Percentiles rank a stretch among this genome's conserved stretches.
Conservation (phyloP, 306 rosid species). For the Notholithocarpus densiflorus region DNA sequence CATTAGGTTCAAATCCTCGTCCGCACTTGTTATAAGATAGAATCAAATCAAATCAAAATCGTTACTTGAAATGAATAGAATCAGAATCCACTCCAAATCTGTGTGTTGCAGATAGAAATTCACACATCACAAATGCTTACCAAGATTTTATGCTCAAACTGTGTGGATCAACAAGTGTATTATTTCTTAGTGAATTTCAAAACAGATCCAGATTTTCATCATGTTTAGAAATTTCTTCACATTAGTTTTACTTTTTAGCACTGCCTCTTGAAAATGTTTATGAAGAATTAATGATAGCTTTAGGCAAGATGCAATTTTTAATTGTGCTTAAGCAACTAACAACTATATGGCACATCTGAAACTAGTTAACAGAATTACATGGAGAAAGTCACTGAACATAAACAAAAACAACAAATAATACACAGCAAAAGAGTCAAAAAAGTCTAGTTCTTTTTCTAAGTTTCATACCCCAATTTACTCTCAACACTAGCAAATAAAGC, state of each 20-base stretch:
- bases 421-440: background rate
- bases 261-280: background rate
- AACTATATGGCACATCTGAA: background rate
- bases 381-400: conserved; percentile 13
- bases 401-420: background rate
- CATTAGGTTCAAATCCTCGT: too few relatives aligned
- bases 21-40: too few relatives aligned
- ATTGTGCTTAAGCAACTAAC: background rate
- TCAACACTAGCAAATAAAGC: conserved; percentile 21
- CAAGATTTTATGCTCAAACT: too few relatives aligned
- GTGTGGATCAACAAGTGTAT: too few relatives aligned
- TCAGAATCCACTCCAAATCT: too few relatives aligned
- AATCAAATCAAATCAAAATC: too few relatives aligned
- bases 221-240: background rate
- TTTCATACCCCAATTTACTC: conserved; percentile 30
- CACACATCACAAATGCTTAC: too few relatives aligned
- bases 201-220: too few relatives aligned
- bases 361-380: conserved; percentile 6
- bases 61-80: too few relatives aligned
- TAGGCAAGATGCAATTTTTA: background rate
- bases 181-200: too few relatives aligned
- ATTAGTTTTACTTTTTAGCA: background rate
- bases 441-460: conserved; percentile 26
- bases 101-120: too few relatives aligned
- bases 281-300: background rate